Conservation (phyloP, 2,329 filamentous ascomycete genomes). For the Diaporthe nobilis region DNA sequence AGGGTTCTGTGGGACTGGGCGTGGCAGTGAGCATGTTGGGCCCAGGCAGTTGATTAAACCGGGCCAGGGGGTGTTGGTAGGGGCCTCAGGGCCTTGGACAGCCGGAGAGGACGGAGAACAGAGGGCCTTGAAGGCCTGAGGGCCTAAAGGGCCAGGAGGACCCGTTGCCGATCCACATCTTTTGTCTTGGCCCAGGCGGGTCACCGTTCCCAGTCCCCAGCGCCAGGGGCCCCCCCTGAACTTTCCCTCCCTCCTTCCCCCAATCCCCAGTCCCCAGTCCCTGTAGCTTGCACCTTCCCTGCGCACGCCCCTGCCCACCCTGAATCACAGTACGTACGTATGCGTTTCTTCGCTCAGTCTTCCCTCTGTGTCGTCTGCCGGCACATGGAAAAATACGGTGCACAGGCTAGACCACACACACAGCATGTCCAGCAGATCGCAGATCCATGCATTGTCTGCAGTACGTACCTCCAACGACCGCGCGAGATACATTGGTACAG, state of each 20-base stretch:
- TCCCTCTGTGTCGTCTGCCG: not conserved
- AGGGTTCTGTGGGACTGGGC: conserved; percentile 14
- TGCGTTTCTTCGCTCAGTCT: not conserved
- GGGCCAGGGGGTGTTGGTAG: conserved; percentile 14
- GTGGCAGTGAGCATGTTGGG: conserved; percentile 7
- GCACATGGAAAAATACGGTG: conserved; percentile 9
- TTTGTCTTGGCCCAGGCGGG: conserved; percentile 23
- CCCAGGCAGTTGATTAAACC: conserved; percentile 16
- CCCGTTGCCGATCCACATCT: conserved; percentile 33
- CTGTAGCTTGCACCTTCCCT: conserved; percentile 11
- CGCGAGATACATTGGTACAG: conserved; percentile 3
- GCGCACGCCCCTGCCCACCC: conserved; percentile 21
- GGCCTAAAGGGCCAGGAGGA: conserved; percentile 8
- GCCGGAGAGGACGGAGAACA: not conserved
- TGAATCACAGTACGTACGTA: conserved; percentile 20
- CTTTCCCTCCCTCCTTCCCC: not conserved
- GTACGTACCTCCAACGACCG: not conserved
- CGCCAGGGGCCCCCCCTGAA: not conserved
- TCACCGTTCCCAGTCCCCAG: conserved; percentile 16
- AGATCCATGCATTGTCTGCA: conserved; percentile 27
- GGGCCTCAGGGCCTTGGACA: not conserved
- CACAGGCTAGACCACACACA: not conserved
- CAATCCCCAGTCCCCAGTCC: conserved; percentile 18
- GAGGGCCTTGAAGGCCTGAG: not conserved
- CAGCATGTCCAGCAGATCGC: conserved; percentile 17